Base-by-base conservation (phyloP, 208 protist genomes). In the Wallacemonas sp. region DNA sequence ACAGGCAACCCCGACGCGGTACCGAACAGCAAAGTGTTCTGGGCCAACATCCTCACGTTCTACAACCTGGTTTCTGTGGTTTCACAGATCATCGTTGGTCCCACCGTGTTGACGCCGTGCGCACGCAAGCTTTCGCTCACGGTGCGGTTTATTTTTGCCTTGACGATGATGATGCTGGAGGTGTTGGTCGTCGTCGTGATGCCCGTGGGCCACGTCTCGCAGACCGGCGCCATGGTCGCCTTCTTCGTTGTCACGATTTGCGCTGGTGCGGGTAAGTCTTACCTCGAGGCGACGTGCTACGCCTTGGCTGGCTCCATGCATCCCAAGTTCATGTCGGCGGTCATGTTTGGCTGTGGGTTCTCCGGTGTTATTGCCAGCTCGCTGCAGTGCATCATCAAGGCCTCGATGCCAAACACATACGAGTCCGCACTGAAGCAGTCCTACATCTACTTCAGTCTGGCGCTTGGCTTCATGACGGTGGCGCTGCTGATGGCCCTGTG, bases 331-430 rank as follows among this genome's bases (percentile, higher is more conserved):
- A 95, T 89, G 78, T 83, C 87, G 27, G 86, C 85, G 15, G 63
- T 94, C 34, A 96, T 97, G 91, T 83, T 87, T 68, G 93, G 93
- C 61, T 89, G 80, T 45, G 83, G 82, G 50, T 79, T 88, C 63
- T 89, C 82, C 6, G 90, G 90, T 29, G 73, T 91, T 3, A 78
- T 87, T 21, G 52, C 81, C 19, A 89, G 83, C 0, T 44, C 76
- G 50, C 71, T 95, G 61, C 87, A 91, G 76, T 89, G 90, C 71
- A 88, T 95, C 71, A 83, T 91, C 44, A 95, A 95, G 68, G 87
- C 67, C 0, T 81, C 83, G 22, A 85, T 93, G 76, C 30, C 73
- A 1, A 32, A 78, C 55, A 65, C 68, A 8, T 88, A 87, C 60
- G 65, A 78, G 3, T 75, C 70, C 24, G 63, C 59, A 10, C 67